Evolutionary conservation across 306 rosid genomes (phyloP).

Genomic region (Vigna angularis): DNA sequence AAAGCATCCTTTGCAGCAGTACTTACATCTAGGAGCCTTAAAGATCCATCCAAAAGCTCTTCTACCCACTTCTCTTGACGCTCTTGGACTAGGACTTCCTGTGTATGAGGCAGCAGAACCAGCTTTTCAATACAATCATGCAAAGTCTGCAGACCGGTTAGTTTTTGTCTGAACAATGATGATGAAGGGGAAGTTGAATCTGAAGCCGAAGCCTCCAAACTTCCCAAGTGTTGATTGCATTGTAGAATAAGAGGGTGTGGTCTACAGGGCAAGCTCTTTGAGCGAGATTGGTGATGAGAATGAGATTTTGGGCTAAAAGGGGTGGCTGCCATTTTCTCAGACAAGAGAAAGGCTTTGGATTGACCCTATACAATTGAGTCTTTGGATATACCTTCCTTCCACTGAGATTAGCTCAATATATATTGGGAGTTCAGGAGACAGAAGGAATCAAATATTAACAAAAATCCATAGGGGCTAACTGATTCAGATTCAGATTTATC

Average conservation of each 20-base stretch:
- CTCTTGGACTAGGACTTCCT: slow-evolving; percentile 44
- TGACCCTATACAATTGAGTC: slow-evolving; percentile 37
- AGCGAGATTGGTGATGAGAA: slow-evolving; percentile 49
- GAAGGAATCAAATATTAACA: slow-evolving; percentile 47
- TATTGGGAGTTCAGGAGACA: slow-evolving; percentile 44
- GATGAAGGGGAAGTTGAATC: slow-evolving; percentile 43
- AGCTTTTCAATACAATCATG: slow-evolving; percentile 49
- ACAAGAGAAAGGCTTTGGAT: slow-evolving; percentile 29
- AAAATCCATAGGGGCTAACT: slow-evolving; percentile 48
- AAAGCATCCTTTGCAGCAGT: slow-evolving; percentile 53
- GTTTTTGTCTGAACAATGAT: slow-evolving; percentile 39
- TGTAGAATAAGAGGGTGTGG: slow-evolving; percentile 58
- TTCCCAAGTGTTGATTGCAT: slow-evolving; percentile 56
- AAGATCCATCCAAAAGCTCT: slow-evolving; percentile 60
- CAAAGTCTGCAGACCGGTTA: slow-evolving; percentile 41
- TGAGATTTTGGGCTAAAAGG: slow-evolving; percentile 43
- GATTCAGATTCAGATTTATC: slow-evolving; percentile 53
- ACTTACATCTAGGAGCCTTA: slow-evolving; percentile 56
- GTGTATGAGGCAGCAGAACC: slow-evolving; percentile 41
- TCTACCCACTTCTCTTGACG: slow-evolving; percentile 54
- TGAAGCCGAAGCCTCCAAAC: slow-evolving; percentile 52
- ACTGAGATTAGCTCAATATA: slow-evolving; percentile 45
- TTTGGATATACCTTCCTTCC: slow-evolving; percentile 39
- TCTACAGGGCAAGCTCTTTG: slow-evolving; percentile 54
- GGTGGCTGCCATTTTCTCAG: slow-evolving; percentile 45